Percentiles rank a stretch among this genome's conserved stretches.
Evolutionary conservation across 176 grass and related monocot genomes (phyloP).

Genomic region (Phragmites australis): DNA sequence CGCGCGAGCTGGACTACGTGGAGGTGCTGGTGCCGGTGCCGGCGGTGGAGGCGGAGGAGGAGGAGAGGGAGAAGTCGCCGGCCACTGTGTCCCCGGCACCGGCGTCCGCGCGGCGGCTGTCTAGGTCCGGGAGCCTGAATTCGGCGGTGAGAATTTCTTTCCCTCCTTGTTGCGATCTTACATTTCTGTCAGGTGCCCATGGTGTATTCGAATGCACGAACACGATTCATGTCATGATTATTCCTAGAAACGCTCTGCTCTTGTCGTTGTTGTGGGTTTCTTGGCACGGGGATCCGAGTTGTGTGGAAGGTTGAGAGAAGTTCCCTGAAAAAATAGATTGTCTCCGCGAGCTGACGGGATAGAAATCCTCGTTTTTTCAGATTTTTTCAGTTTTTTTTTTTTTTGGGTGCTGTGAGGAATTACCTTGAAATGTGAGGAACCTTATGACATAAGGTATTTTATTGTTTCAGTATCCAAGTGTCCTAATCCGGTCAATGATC

Average conservation of each 20-base stretch:
- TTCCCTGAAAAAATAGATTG: background rate
- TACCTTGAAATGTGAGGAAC: background rate
- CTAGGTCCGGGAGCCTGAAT: slow-evolving; percentile 22
- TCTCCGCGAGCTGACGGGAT: background rate
- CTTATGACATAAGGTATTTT: background rate
- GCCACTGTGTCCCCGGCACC: background rate
- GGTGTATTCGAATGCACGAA: background rate
- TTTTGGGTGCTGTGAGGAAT: background rate
- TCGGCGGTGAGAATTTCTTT: slow-evolving; percentile 26
- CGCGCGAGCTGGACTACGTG: background rate
- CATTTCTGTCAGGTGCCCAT: background rate
- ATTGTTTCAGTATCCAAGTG: background rate
- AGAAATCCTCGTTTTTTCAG: background rate
- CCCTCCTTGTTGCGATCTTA: background rate
- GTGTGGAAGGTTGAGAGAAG: background rate
- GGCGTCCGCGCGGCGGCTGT: slow-evolving; percentile 3
- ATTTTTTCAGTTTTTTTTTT: background rate
- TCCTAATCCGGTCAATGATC: background rate
- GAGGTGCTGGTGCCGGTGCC: background rate
- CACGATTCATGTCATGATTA: background rate
- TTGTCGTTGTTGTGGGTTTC: background rate
- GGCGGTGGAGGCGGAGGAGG: background rate
- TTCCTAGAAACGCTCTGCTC: background rate
- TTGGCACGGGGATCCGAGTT: background rate
- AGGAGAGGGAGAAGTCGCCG: slow-evolving; percentile 12